Evolutionary conservation across 148 eudicot genomes (phyloP).

Genomic region (Chenopodium formosanum): DNA sequence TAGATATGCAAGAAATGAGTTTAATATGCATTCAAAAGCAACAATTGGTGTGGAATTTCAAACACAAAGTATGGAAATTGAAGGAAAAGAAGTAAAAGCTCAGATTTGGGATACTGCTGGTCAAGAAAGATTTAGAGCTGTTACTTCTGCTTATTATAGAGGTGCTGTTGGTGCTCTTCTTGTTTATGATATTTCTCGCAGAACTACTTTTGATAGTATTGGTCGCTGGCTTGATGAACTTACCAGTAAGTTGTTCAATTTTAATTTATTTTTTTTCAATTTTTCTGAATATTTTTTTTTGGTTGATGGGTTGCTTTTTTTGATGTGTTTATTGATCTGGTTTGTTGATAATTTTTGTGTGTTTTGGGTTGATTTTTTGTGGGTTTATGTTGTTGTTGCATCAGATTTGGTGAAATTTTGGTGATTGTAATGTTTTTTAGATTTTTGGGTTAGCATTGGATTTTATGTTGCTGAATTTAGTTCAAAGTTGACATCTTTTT

Average conservation of each 20-base stretch:
- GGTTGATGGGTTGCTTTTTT: not conserved
- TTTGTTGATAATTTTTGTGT: slow-evolving; percentile 14
- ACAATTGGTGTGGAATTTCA: slow-evolving; percentile 70
- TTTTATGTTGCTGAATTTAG: slow-evolving; percentile 7
- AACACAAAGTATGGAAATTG: slow-evolving; percentile 57
- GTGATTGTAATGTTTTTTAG: not conserved
- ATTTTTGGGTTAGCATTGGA: not conserved
- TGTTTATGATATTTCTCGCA: slow-evolving; percentile 56
- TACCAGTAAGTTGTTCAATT: slow-evolving; percentile 35
- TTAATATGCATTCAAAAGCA: slow-evolving; percentile 53
- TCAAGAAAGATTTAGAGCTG: slow-evolving; percentile 66
- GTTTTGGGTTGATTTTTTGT: not conserved
- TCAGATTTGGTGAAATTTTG: not conserved
- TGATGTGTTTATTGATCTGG: slow-evolving; percentile 11
- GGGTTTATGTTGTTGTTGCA: not conserved
- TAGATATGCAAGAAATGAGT: slow-evolving; percentile 56
- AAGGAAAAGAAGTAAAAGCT: slow-evolving; percentile 60
- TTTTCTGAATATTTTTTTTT: not conserved
- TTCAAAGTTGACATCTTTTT: slow-evolving; percentile 21
- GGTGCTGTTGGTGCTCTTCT: slow-evolving; percentile 74
- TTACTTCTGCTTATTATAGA: slow-evolving; percentile 69
- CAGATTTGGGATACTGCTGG: slow-evolving; percentile 83
- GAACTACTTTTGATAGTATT: slow-evolving; percentile 57
- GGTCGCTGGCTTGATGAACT: slow-evolving; percentile 65
- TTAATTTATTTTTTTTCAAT: too few species aligned